phyloP scores from a whole-genome alignment of 805 yeast species.

The Candida hungchunana region DNA sequence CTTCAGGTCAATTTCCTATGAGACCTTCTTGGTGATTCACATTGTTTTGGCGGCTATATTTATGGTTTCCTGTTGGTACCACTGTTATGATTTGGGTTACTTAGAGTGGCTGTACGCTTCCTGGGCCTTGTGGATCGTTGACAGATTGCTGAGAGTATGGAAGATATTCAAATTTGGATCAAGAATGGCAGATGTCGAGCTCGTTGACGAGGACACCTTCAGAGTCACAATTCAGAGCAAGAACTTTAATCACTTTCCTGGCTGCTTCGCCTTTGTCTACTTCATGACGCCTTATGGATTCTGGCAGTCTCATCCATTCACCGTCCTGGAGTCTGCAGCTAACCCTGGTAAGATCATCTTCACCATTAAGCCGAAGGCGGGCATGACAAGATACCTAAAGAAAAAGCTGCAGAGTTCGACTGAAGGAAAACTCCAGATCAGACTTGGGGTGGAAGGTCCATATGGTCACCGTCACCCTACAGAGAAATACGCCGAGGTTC shows the following conservation, averaged over 20 bases:
- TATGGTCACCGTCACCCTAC: conserved; percentile 47
- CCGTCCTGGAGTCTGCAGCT: conserved; percentile 49
- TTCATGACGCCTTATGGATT: conserved; percentile 47
- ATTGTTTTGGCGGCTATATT: conserved; percentile 50
- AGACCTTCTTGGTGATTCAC: conserved; percentile 55
- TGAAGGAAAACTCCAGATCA: conserved; percentile 19
- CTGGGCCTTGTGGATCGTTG: conserved; percentile 29
- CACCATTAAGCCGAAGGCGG: conserved; percentile 43
- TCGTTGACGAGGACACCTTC: conserved; percentile 39
- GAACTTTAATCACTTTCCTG: conserved; percentile 47
- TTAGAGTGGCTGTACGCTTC: conserved; percentile 45
- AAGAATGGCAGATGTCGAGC: conserved; percentile 19
- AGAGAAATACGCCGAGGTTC: conserved; percentile 34
- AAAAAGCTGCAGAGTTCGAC: conserved; percentile 28
- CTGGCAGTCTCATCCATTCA: conserved; percentile 76
- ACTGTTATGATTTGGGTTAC: conserved; percentile 50
- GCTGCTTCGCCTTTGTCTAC: conserved; percentile 54
- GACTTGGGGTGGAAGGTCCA: conserved; percentile 56
- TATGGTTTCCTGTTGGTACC: conserved; percentile 54
- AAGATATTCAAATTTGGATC: conserved; percentile 29
- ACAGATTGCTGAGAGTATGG: conserved; percentile 42
- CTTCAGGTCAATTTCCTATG: conserved; percentile 54
- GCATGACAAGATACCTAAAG: conserved; percentile 24
- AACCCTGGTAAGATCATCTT: conserved; percentile 27
- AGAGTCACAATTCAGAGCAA: conserved; percentile 42